phyloP scores from a whole-genome alignment of 2,329 filamentous ascomycete genomes.

The Botryotinia calthae region DNA sequence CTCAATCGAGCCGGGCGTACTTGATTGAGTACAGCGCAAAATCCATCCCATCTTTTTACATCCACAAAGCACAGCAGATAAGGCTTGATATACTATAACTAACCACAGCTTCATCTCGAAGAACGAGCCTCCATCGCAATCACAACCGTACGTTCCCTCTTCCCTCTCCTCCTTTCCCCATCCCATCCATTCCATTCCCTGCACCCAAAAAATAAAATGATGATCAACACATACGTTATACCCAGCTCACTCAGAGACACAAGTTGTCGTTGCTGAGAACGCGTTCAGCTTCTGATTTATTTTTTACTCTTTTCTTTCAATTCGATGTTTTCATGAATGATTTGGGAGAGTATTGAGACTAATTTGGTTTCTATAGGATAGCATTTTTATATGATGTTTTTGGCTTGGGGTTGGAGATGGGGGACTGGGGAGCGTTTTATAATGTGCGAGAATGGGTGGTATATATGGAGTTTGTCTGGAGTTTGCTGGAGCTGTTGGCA shows the following conservation, averaged over 20 bases:
- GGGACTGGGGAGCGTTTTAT: no score
- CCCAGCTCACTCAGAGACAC: slow-evolving; percentile 22
- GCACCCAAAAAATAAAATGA: slow-evolving; percentile 7
- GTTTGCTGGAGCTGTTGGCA: not conserved
- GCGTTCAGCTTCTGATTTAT: slow-evolving; percentile 21
- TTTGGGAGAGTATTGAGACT: not conserved
- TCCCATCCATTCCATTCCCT: not conserved
- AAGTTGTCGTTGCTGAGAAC: slow-evolving; percentile 22
- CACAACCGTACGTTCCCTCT: not conserved
- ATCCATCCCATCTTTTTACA: not conserved
- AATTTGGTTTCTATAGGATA: not conserved
- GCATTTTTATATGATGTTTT: not conserved
- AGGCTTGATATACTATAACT: not conserved
- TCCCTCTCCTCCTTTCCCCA: not conserved
- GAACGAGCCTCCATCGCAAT: not conserved
- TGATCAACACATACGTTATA: slow-evolving; percentile 23
- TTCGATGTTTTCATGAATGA: not conserved
- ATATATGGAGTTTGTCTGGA: not conserved
- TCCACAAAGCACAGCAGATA: not conserved
- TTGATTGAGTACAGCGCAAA: no score
- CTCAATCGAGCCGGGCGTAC: no score
- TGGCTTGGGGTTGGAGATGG: not conserved
- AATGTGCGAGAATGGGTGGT: not conserved
- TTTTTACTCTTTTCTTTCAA: not conserved
- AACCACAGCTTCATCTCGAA: not conserved